These are phyloP conservation scores for Houttuynia cordata DNA, from an alignment of 164 flowering plant species.

Conservation along the genomic window DNA sequence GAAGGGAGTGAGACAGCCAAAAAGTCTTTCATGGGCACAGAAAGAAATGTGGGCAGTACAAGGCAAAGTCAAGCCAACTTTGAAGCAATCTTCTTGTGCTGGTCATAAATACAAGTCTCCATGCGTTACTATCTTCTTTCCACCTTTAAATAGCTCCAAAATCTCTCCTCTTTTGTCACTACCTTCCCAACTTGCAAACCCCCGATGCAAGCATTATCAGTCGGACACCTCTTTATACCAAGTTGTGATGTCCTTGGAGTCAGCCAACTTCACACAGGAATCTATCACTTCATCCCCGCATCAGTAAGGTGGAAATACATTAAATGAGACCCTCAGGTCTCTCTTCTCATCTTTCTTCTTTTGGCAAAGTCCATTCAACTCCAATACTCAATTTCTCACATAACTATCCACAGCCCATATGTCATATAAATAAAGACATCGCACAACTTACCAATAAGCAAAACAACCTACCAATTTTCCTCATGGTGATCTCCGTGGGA, in stretches of 20 bases:
- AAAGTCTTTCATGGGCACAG: not conserved
- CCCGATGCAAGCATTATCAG: conserved; percentile 9
- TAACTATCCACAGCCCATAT: too few relatives aligned
- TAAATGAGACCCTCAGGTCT: not conserved
- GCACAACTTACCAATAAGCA: too few relatives aligned
- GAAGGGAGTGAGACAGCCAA: not conserved
- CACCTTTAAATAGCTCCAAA: not conserved
- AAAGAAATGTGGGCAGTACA: not conserved
- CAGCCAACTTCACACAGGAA: not conserved
- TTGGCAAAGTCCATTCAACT: not conserved
- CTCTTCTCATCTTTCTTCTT: not conserved
- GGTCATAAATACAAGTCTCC: conserved; percentile 1
- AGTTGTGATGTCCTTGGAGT: not conserved
- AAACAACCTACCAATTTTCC: too few relatives aligned
- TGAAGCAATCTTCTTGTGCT: conserved; percentile 8
- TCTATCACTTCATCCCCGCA: not conserved
- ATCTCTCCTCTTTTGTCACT: conserved; percentile 6
- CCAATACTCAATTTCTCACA: too few relatives aligned
- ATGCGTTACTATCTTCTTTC: conserved; percentile 3
- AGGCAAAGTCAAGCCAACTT: conserved; percentile 1
- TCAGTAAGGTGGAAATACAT: not conserved
- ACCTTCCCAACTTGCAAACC: conserved; percentile 9
- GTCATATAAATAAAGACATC: too few relatives aligned
- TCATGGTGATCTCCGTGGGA: too few relatives aligned
- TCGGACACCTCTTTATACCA: conserved; percentile 1